Conservation (phyloP, 2,329 filamentous ascomycete species). For the Ceratocystis ficicola region DNA sequence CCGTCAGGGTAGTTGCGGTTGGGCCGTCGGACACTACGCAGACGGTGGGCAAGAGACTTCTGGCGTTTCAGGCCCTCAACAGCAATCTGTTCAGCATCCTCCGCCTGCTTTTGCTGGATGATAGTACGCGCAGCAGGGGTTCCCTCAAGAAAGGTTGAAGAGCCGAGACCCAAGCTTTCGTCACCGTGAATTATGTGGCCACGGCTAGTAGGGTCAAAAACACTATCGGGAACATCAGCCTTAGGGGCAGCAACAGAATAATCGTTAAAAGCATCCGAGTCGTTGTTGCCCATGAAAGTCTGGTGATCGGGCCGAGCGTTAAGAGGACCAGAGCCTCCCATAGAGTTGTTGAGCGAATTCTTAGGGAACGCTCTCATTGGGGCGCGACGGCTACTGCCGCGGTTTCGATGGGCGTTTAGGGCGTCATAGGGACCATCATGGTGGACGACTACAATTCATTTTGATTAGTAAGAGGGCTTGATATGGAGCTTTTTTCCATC, state of each 20-base stretch:
- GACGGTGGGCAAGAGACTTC: conserved; percentile 86
- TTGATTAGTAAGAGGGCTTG: conserved; percentile 18
- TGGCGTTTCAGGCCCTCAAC: conserved; percentile 63
- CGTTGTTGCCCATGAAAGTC: conserved; percentile 68
- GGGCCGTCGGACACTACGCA: conserved; percentile 64
- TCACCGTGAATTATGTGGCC: conserved; percentile 70
- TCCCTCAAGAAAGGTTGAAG: conserved; percentile 90
- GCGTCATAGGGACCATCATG: conserved; percentile 97
- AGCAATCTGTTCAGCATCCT: conserved; percentile 45
- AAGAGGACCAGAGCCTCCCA: conserved; percentile 77
- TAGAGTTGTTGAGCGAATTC: conserved; percentile 79
- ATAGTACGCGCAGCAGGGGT: conserved; percentile 73
- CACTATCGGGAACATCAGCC: conserved; percentile 26
- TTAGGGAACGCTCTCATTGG: conserved; percentile 96
- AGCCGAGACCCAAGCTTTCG: conserved; percentile 72
- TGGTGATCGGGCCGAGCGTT: conserved; percentile 73
- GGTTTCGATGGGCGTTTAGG: conserved; percentile 86
- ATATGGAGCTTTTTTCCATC: no score
- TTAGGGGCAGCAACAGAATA: conserved; percentile 41
- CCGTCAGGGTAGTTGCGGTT: conserved; percentile 31
- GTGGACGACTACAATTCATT: conserved; percentile 64
- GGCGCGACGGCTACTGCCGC: conserved; percentile 65
- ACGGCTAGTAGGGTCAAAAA: conserved; percentile 57
- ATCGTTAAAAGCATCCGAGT: conserved; percentile 77
- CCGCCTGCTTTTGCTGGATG: conserved; percentile 63